Percentiles rank a stretch among this genome's conserved stretches.
These are phyloP conservation scores for Penicillium bialowiezense DNA, from an alignment of 495 filamentous ascomycete species.

Conservation along the genomic window DNA sequence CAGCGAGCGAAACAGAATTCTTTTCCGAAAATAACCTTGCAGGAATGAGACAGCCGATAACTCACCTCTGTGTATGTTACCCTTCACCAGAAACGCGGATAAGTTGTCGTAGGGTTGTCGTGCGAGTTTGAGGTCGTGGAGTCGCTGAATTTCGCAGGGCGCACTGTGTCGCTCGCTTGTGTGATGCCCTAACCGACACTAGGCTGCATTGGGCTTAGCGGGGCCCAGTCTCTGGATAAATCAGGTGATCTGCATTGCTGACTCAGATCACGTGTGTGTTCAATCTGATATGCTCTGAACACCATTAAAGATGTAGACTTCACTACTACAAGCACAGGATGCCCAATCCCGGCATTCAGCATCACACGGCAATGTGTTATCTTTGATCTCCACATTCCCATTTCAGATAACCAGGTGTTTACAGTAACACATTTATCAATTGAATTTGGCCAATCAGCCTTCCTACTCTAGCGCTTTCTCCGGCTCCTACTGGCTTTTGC, in stretches of 20 bases:
- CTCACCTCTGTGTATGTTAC: slow-evolving; percentile 50
- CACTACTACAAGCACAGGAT: too few relatives aligned
- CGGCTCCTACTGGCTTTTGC: slow-evolving; percentile 19
- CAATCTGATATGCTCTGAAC: not conserved
- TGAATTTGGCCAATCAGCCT: too few relatives aligned
- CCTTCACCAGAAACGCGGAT: slow-evolving; percentile 50
- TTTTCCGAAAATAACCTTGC: slow-evolving; percentile 13
- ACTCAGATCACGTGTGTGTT: slow-evolving; percentile 15
- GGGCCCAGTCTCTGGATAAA: slow-evolving; percentile 11
- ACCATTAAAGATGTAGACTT: too few relatives aligned
- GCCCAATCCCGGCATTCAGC: too few relatives aligned
- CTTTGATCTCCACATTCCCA: too few relatives aligned
- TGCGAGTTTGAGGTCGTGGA: slow-evolving; percentile 41
- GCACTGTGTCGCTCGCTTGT: slow-evolving; percentile 47
- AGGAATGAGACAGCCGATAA: slow-evolving; percentile 20
- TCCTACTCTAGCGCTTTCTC: not conserved
- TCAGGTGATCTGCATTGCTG: slow-evolving; percentile 14
- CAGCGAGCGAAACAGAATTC: slow-evolving; percentile 25
- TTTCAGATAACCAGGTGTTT: too few relatives aligned
- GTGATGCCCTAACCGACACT: slow-evolving; percentile 41
- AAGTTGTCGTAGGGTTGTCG: slow-evolving; percentile 45
- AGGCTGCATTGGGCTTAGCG: slow-evolving; percentile 19
- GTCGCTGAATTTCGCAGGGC: slow-evolving; percentile 46
- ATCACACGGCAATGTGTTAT: too few relatives aligned
- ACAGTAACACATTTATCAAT: too few relatives aligned